Evolutionary conservation across 805 yeast species (phyloP).

Genomic region (Wickerhamiella alocasiicola): DNA sequence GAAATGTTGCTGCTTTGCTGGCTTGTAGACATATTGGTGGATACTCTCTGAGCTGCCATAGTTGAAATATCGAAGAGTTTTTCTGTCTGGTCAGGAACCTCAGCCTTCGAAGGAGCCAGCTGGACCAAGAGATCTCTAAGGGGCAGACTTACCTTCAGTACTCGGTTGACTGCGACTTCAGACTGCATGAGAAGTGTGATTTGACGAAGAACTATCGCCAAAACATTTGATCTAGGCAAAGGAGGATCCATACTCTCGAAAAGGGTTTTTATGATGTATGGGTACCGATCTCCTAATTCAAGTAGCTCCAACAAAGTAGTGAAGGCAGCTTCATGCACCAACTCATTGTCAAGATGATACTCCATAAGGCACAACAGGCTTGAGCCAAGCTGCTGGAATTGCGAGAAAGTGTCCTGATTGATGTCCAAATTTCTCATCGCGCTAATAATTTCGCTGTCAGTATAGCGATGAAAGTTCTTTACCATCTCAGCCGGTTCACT

Average conservation of each 20-base stretch:
- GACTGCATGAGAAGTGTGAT: background rate
- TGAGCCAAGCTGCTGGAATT: background rate
- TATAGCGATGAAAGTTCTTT: background rate
- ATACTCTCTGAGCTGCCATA: too few species aligned
- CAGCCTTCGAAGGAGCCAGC: background rate
- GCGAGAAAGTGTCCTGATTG: background rate
- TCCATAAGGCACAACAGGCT: background rate
- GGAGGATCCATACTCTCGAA: background rate
- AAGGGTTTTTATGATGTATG: background rate
- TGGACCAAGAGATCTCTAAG: background rate
- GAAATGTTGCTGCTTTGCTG: background rate
- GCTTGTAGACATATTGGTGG: too few species aligned
- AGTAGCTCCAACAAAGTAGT: background rate
- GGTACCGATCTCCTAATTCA: background rate
- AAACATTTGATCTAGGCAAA: background rate
- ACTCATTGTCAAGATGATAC: background rate
- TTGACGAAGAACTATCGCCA: background rate
- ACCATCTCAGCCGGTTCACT: background rate
- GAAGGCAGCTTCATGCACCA: slow-evolving; percentile 2
- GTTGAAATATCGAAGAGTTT: too few species aligned
- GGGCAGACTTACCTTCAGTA: background rate
- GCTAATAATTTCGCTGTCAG: background rate
- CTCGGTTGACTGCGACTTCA: background rate
- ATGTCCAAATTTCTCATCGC: background rate
- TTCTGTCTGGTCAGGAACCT: background rate